These are phyloP conservation scores for Lunasporangiospora selenospora DNA, from an alignment of 192 early-diverging fungal species.

Conservation along the genomic window DNA sequence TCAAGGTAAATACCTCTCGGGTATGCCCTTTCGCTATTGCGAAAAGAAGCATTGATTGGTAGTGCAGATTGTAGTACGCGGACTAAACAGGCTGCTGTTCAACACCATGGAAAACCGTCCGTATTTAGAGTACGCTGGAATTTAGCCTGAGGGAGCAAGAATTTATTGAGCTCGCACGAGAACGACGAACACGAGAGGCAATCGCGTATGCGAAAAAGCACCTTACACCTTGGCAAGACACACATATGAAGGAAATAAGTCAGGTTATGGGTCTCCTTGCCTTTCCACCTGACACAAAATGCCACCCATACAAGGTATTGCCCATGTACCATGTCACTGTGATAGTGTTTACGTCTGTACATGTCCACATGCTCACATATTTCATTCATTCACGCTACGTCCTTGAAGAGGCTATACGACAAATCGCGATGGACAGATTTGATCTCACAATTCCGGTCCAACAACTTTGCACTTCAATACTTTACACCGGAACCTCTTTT, in stretches of 20 bases:
- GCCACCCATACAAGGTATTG: conserved; percentile 80
- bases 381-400: not conserved
- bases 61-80: no score
- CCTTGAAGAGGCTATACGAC: conserved; percentile 68
- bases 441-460: conserved; percentile 80
- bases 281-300: conserved; percentile 77
- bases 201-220: conserved; percentile 90
- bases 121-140: conserved; percentile 87
- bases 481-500: conserved; percentile 89
- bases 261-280: conserved; percentile 92
- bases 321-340: not conserved
- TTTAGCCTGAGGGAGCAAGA: conserved; percentile 97
- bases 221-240: conserved; percentile 77
- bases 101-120: not conserved
- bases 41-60: no score
- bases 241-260: conserved; percentile 81
- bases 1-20: conserved; percentile 65
- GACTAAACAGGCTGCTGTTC: not conserved
- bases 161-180: conserved; percentile 87
- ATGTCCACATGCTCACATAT: not conserved
- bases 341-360: not conserved
- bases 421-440: conserved; percentile 78
- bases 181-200: conserved; percentile 68
- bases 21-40: not conserved
- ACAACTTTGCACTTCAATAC: conserved; percentile 88